A percentile compares a stretch with the other conserved stretches of the same genome.
Conservation (phyloP, 352 stramenopile species). For the Phytopythium mirpurense region DNA sequence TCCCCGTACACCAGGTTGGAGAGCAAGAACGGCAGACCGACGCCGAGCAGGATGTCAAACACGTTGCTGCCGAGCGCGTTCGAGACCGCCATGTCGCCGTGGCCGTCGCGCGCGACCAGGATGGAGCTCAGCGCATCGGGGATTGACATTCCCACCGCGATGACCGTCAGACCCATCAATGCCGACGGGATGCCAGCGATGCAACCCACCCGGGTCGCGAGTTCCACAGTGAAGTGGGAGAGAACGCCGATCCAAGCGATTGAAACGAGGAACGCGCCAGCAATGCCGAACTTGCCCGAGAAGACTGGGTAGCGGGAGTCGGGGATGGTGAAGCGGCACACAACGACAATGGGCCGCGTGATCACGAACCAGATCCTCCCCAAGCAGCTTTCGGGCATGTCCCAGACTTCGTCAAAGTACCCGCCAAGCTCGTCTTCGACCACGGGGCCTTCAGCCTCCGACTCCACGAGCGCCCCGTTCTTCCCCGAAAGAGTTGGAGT, state of each 20-base stretch:
- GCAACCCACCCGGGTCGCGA: slow-evolving; percentile 56
- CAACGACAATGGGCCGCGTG: slow-evolving; percentile 59
- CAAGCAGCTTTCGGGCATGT: slow-evolving; percentile 28
- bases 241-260: slow-evolving; percentile 75
- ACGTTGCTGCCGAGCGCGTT: slow-evolving; percentile 85
- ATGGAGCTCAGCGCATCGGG: slow-evolving; percentile 78
- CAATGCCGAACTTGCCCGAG: slow-evolving; percentile 35
- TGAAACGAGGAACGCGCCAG: slow-evolving; percentile 54
- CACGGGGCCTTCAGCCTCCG: neutral
- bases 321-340: slow-evolving; percentile 65
- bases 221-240: slow-evolving; percentile 62
- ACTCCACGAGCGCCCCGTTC: neutral
- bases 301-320: slow-evolving; percentile 64
- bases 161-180: slow-evolving; percentile 77
- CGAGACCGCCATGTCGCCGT: slow-evolving; percentile 79
- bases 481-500: neutral
- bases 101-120: slow-evolving; percentile 68
- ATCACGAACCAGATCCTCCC: slow-evolving; percentile 58
- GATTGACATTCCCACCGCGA: slow-evolving; percentile 74
- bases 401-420: slow-evolving; percentile 62
- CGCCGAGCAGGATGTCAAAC: slow-evolving; percentile 78
- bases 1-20: slow-evolving; percentile 72
- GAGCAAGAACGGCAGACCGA: slow-evolving; percentile 72
- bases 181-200: slow-evolving; percentile 63
- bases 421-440: slow-evolving; percentile 26